Base-by-base conservation (phyloP, 352 stramenopile genomes). In the Pythium sp. region DNA sequence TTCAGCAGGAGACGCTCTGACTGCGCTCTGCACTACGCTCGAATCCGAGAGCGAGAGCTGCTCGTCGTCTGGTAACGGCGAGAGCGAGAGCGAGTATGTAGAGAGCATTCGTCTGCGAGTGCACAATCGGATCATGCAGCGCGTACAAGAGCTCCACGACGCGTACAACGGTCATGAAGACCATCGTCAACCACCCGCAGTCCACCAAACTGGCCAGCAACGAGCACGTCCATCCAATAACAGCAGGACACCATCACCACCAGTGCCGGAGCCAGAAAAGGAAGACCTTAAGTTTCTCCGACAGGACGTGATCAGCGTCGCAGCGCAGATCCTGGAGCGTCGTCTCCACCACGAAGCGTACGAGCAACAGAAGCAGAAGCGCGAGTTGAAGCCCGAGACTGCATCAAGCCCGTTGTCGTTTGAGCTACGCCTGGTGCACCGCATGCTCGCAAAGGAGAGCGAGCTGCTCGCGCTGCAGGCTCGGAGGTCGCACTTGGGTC, bases 401-500 rank as follows among this genome's bases (percentile, higher is more conserved):
- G 32, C 26, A 11, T n/a, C 30, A 5, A 4, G n/a, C 4, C 9
- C 26, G 0, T 9, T n/a, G 20, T 22, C 65, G 3, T 46, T 80
- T 0, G 74, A 80, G 54, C 71, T 77, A 5, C 51, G 58, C 6
- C 68, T 80, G 9, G 71, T 76, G 32, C 68, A 77, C 53, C 74
- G 71, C 62, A 77, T 77, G 74, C 65, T 77, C 5, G 46, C 67
- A n/a, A 80, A 80, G 47, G 73, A 80, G 65, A 67, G 64, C 46
- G 71, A 78, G 51, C 56, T 77, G n/a, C 58, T 76, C 12, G 22
- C 51, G n/a, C 49, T 77, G 0, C 67, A 79, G 12, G 41, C 36
- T 24, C 43, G 18, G 18, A 51, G 18, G 7, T 22, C 6, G 43
- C 43, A 51, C 43, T 51, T 18, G 2, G 43, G 18, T 1, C 43